Percentiles rank a stretch among this genome's conserved stretches.
Conservation (phyloP, 257 asterid genomes). For the Parsonsia alboflavescens region DNA sequence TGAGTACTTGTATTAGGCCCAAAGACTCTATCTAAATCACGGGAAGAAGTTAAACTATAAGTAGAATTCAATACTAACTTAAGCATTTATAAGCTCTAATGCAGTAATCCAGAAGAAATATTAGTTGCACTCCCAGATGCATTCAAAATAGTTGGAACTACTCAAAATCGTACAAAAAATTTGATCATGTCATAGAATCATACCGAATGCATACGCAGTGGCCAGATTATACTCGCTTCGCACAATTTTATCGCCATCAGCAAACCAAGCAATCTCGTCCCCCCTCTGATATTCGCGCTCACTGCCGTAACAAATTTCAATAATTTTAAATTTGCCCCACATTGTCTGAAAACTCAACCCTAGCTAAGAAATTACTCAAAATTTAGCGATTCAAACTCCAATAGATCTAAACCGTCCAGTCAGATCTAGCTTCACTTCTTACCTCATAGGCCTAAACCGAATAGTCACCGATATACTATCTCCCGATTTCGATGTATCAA, state of each 20-base stretch:
- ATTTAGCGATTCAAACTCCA: conserved; percentile 20
- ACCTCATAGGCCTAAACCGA: conserved; percentile 96
- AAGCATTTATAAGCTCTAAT: neutral
- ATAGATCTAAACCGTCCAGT: conserved; percentile 30
- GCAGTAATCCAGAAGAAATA: too few species aligned
- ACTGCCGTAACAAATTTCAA: conserved; percentile 43
- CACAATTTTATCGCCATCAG: conserved; percentile 78
- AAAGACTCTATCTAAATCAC: conserved; percentile 72
- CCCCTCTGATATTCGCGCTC: conserved; percentile 90
- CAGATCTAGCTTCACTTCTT: conserved; percentile 46
- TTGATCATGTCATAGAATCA: conserved; percentile 8
- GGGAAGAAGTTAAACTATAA: neutral
- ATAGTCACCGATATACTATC: conserved; percentile 94
- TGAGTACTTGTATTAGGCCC: conserved; percentile 71
- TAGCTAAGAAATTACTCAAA: conserved; percentile 18
- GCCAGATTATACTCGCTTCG: conserved; percentile 82
- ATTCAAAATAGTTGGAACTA: neutral
- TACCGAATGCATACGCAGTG: conserved; percentile 94
- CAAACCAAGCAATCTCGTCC: conserved; percentile 87
- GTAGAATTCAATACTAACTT: neutral
- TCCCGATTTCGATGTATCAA: conserved; percentile 69
- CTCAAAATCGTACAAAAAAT: neutral
- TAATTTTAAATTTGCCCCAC: conserved; percentile 22
- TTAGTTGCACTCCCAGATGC: neutral
- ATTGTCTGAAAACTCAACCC: conserved; percentile 37